phyloP scores from a whole-genome alignment of 1,284 basidiomycete species.

The Tylopilus sp. region DNA sequence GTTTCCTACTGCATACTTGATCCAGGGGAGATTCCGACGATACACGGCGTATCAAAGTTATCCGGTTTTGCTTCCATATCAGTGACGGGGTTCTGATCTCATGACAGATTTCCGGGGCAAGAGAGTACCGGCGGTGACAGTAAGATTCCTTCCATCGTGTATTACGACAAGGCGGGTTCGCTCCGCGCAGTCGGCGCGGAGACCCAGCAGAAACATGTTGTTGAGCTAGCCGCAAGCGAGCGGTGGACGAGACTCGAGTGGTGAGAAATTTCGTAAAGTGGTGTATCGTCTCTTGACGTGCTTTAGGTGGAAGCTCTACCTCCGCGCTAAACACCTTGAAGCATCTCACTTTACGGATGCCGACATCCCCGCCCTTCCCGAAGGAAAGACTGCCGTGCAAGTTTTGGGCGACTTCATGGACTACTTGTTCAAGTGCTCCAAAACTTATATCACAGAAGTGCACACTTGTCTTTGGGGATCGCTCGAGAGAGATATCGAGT shows the following conservation, averaged over 20 bases:
- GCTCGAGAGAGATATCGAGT: slow-evolving; percentile 30
- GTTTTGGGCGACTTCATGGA: slow-evolving; percentile 49
- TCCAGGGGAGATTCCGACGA: slow-evolving; percentile 44
- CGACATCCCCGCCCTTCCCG: slow-evolving; percentile 43
- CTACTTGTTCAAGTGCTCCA: slow-evolving; percentile 45
- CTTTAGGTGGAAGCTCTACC: slow-evolving; percentile 54
- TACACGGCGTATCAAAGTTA: slow-evolving; percentile 42
- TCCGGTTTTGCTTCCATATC: background rate
- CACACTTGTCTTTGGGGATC: slow-evolving; percentile 38
- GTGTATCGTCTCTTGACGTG: background rate
- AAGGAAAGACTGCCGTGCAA: slow-evolving; percentile 40
- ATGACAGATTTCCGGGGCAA: slow-evolving; percentile 39
- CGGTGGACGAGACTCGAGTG: slow-evolving; percentile 46
- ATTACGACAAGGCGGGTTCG: slow-evolving; percentile 43
- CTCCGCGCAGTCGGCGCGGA: slow-evolving; percentile 50
- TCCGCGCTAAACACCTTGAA: slow-evolving; percentile 39
- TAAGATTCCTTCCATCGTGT: slow-evolving; percentile 53
- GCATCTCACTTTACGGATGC: slow-evolving; percentile 18
- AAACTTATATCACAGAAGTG: slow-evolving; percentile 43
- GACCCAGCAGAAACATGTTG: slow-evolving; percentile 36
- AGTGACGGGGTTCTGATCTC: background rate
- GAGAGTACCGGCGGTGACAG: slow-evolving; percentile 38
- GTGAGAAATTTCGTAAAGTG: slow-evolving; percentile 25
- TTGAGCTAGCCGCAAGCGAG: slow-evolving; percentile 40
- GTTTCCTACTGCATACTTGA: slow-evolving; percentile 45